Percentiles rank a stretch among this genome's conserved stretches.
Conservation (phyloP, 441 rosid species). For the Manihot esculenta region DNA sequence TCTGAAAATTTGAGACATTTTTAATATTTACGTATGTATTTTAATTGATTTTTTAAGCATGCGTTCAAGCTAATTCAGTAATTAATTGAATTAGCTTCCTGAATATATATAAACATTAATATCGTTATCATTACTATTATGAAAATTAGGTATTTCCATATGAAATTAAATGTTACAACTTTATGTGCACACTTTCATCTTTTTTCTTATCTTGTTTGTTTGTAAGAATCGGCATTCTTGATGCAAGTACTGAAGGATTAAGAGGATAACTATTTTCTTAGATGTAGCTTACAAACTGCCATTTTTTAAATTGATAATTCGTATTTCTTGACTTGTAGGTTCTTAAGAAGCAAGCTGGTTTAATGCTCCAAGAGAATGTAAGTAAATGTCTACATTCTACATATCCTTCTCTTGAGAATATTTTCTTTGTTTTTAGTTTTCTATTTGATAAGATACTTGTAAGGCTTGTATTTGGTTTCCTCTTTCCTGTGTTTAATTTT, state of each 20-base stretch:
- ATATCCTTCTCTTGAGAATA: not conserved
- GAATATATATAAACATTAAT: not conserved
- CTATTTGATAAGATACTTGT: not conserved
- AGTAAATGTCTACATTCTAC: conserved; percentile 19
- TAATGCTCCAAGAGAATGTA: conserved; percentile 78
- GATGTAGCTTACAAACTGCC: not conserved
- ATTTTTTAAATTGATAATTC: not conserved
- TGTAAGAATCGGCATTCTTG: not conserved
- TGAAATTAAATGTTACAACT: not conserved
- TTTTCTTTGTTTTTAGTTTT: not conserved
- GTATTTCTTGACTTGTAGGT: conserved; percentile 46
- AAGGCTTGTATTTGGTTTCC: not conserved
- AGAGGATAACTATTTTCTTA: not conserved
- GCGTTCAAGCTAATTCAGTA: too few relatives aligned
- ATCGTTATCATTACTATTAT: not conserved
- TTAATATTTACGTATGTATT: too few relatives aligned
- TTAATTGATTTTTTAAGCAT: not conserved
- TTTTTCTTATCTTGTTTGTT: not conserved
- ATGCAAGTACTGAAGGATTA: not conserved
- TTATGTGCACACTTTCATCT: not conserved
- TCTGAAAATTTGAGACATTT: not conserved
- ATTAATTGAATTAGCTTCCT: too few relatives aligned
- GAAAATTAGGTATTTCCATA: not conserved
- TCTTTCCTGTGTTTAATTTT: not conserved
- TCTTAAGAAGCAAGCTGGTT: conserved; percentile 89